phyloP scores from a whole-genome alignment of 305 asterid genomes.

The Fraxinus platypoda region DNA sequence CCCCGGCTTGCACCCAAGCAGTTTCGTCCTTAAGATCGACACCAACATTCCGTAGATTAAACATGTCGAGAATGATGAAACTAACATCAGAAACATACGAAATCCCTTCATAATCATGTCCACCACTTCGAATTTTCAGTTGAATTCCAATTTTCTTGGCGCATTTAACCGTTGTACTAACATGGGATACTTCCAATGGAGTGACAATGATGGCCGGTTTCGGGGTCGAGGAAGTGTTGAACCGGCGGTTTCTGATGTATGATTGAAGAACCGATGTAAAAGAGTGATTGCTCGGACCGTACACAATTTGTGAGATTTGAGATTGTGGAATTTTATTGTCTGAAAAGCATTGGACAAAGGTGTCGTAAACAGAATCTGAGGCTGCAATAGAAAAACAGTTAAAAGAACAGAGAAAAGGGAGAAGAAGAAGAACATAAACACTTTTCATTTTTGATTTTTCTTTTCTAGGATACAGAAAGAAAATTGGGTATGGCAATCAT shows the following conservation, averaged over 20 bases:
- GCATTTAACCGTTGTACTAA: slow-evolving; percentile 24
- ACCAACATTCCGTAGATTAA: slow-evolving; percentile 43
- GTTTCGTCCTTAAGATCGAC: slow-evolving; percentile 36
- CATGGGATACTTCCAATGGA: slow-evolving; percentile 23
- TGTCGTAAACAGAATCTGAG: slow-evolving; percentile 4
- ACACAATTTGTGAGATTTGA: slow-evolving; percentile 18
- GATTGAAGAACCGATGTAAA: slow-evolving; percentile 22
- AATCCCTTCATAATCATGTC: slow-evolving; percentile 36
- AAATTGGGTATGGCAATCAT: not conserved
- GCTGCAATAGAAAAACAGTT: not conserved
- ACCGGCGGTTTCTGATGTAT: slow-evolving; percentile 28
- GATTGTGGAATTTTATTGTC: not conserved
- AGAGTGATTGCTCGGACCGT: slow-evolving; percentile 25
- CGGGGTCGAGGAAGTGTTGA: slow-evolving; percentile 29
- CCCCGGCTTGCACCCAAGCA: slow-evolving; percentile 65
- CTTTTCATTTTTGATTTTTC: not conserved
- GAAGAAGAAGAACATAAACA: not conserved
- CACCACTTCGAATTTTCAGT: slow-evolving; percentile 38
- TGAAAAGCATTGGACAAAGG: slow-evolving; percentile 11
- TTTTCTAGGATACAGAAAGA: not conserved
- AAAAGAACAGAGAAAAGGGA: not conserved
- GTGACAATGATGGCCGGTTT: slow-evolving; percentile 27
- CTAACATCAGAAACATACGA: slow-evolving; percentile 25
- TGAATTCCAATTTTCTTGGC: slow-evolving; percentile 17
- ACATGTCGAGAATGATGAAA: slow-evolving; percentile 42